Evolutionary conservation across 2,329 filamentous ascomycete species (phyloP).

Genomic region (Fusarium pseudograminearum): DNA sequence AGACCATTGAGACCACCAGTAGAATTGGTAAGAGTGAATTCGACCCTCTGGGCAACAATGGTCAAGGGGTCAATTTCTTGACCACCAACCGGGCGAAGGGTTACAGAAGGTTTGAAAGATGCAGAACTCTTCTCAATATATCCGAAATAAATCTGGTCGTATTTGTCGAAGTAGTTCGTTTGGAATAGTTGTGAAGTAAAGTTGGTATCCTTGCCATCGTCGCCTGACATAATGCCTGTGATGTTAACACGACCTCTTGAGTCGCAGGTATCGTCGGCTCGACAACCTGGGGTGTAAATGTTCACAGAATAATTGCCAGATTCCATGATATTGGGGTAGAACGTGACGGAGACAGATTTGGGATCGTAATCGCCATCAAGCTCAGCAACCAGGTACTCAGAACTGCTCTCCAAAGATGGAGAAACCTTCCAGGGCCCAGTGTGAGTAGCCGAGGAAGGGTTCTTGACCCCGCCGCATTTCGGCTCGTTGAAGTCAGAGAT

Average conservation of each 20-base stretch:
- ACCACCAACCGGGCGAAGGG: slow-evolving; percentile 75
- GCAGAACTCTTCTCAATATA: slow-evolving; percentile 80
- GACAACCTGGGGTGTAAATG: slow-evolving; percentile 92
- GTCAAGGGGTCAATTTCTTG: slow-evolving; percentile 73
- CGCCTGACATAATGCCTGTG: slow-evolving; percentile 74
- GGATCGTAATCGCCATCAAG: slow-evolving; percentile 68
- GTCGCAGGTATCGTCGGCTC: slow-evolving; percentile 80
- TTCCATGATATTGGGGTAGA: slow-evolving; percentile 85
- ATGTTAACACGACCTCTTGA: slow-evolving; percentile 85
- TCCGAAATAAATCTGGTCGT: slow-evolving; percentile 90
- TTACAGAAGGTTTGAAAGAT: slow-evolving; percentile 84
- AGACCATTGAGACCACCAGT: slow-evolving; percentile 88
- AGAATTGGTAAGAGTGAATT: slow-evolving; percentile 79
- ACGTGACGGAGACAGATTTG: slow-evolving; percentile 76
- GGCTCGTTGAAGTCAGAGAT: slow-evolving; percentile 91
- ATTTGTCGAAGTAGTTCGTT: slow-evolving; percentile 97
- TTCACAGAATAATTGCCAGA: slow-evolving; percentile 93
- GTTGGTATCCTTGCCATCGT: slow-evolving; percentile 58
- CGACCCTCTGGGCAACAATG: slow-evolving; percentile 89
- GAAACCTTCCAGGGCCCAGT: slow-evolving; percentile 81
- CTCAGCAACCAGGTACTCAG: slow-evolving; percentile 80
- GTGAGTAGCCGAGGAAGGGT: slow-evolving; percentile 72
- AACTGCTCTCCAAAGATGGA: slow-evolving; percentile 75
- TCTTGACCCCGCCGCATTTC: slow-evolving; percentile 73
- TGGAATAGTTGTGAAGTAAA: slow-evolving; percentile 79